These are phyloP conservation scores for Russula griseocarnosa DNA, from an alignment of 768 basidiomycete species.

Conservation along the genomic window DNA sequence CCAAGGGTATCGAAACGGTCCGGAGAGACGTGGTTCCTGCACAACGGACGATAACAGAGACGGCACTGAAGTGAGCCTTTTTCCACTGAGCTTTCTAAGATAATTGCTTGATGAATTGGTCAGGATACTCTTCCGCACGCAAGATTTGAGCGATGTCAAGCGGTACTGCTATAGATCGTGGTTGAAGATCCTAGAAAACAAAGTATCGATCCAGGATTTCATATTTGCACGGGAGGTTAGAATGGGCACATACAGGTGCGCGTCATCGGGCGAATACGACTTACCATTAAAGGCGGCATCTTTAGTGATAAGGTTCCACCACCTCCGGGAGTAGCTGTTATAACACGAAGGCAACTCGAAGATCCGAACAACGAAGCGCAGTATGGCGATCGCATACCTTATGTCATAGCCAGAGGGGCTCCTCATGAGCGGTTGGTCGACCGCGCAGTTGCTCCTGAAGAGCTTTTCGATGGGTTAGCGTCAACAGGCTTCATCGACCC, in stretches of 20 bases:
- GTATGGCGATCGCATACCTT: constrained; percentile 91
- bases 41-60: constrained; percentile 90
- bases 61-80: constrained; percentile 66
- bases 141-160: constrained; percentile 87
- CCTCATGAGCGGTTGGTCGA: constrained; percentile 66
- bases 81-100: neutral
- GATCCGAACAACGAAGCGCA: constrained; percentile 84
- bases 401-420: constrained; percentile 71
- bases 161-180: constrained; percentile 81
- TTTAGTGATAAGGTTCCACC: constrained; percentile 76
- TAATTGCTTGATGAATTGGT: neutral
- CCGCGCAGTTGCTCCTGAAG: constrained; percentile 68
- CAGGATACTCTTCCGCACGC: constrained; percentile 86
- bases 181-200: constrained; percentile 77
- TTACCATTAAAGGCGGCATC: neutral
- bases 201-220: constrained; percentile 85
- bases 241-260: constrained; percentile 88
- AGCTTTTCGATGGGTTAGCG: constrained; percentile 58
- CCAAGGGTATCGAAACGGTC: constrained; percentile 97
- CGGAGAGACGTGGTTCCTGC: constrained; percentile 88
- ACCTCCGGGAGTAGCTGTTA: constrained; percentile 89
- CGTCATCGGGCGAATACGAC: neutral
- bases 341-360: constrained; percentile 63
- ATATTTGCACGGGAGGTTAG: constrained; percentile 92
- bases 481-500: constrained; percentile 4